These are phyloP conservation scores for Sphaerobolus stellatus DNA, from an alignment of 1,284 basidiomycete genomes.

Conservation along the genomic window DNA sequence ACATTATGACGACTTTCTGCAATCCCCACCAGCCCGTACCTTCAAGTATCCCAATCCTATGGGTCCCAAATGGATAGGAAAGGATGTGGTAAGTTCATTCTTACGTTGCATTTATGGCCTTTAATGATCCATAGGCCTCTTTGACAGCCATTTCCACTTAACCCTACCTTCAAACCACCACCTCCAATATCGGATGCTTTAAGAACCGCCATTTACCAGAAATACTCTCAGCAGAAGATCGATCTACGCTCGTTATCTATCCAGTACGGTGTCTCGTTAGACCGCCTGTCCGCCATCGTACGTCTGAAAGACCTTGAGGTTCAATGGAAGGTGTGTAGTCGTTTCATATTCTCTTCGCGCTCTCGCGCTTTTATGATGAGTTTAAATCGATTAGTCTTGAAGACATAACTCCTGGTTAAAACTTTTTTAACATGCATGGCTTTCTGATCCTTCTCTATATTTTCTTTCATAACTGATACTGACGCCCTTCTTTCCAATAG, in stretches of 20 bases:
- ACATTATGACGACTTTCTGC: no score
- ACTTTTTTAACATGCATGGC: slow-evolving; percentile 39
- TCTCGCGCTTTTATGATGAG: slow-evolving; percentile 50
- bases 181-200: slow-evolving; percentile 65
- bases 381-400: slow-evolving; percentile 83
- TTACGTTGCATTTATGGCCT: slow-evolving; percentile 2
- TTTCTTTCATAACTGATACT: slow-evolving; percentile 5
- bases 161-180: slow-evolving; percentile 76
- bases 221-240: slow-evolving; percentile 57
- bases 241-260: slow-evolving; percentile 60
- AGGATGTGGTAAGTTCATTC: slow-evolving; percentile 19
- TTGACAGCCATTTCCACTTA: slow-evolving; percentile 70
- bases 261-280: slow-evolving; percentile 63
- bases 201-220: slow-evolving; percentile 52
- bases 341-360: slow-evolving; percentile 16
- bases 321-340: slow-evolving; percentile 67
- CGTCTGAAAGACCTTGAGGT: slow-evolving; percentile 75
- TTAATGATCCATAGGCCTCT: slow-evolving; percentile 8
- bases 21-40: slow-evolving; percentile 11
- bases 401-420: slow-evolving; percentile 70
- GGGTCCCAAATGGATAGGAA: slow-evolving; percentile 24
- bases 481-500: slow-evolving; percentile 16
- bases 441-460: slow-evolving; percentile 40
- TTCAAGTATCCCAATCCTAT: slow-evolving; percentile 18
- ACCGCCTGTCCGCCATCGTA: slow-evolving; percentile 77